Evolutionary conservation across 805 yeast species (phyloP).

Genomic region (Wickerhamiella musiphila): DNA sequence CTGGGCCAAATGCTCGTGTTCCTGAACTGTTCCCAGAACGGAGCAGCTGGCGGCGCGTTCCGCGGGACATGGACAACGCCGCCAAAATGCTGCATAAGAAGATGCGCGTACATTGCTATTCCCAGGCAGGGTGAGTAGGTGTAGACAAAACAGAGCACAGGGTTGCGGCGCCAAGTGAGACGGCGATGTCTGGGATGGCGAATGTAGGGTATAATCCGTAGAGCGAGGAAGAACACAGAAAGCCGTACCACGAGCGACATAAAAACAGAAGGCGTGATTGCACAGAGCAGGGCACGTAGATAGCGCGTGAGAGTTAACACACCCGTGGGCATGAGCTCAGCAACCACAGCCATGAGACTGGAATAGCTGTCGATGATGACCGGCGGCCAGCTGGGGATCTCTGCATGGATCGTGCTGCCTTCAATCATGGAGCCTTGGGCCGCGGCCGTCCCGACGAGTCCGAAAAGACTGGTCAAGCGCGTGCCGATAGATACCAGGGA

Average conservation of each 20-base stretch:
- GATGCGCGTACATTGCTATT: constrained; percentile 87
- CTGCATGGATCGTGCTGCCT: constrained; percentile 2
- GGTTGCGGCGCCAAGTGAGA: constrained; percentile 8
- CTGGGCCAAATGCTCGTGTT: constrained; percentile 22
- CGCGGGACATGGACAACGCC: constrained; percentile 13
- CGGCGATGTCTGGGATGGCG: constrained; percentile 11
- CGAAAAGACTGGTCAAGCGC: not conserved
- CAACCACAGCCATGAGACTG: constrained; percentile 21
- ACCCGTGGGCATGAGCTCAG: constrained; percentile 25
- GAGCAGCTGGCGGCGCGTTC: constrained; percentile 5
- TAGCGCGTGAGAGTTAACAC: constrained; percentile 27
- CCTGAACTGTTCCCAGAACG: constrained; percentile 7
- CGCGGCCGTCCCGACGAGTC: not conserved
- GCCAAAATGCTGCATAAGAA: constrained; percentile 59
- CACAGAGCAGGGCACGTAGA: constrained; percentile 32
- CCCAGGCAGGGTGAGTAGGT: constrained; percentile 87
- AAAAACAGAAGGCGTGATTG: constrained; percentile 65
- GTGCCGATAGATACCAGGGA: not conserved
- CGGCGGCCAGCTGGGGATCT: constrained; percentile 23
- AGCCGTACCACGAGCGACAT: constrained; percentile 73
- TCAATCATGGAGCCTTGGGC: constrained; percentile 1
- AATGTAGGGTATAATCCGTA: constrained; percentile 77
- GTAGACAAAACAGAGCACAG: constrained; percentile 33
- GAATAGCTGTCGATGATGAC: constrained; percentile 23
- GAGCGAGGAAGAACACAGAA: constrained; percentile 73